Conservation (phyloP, 2,329 filamentous ascomycete species). For the Neonectria faginata region DNA sequence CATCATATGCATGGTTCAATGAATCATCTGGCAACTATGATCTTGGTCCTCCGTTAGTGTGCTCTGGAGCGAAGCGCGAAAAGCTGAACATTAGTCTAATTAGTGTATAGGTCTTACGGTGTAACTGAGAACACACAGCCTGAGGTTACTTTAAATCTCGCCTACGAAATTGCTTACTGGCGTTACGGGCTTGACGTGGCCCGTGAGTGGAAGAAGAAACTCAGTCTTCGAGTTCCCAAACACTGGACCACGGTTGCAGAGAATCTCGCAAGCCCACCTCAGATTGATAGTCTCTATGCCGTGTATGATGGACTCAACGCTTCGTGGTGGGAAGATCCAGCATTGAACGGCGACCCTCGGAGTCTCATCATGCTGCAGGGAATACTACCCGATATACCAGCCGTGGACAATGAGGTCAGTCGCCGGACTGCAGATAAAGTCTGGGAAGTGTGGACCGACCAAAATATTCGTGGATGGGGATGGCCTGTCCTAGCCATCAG, state of each 20-base stretch:
- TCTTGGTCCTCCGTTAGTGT: slow-evolving; percentile 54
- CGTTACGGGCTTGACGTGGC: slow-evolving; percentile 69
- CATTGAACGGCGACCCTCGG: slow-evolving; percentile 56
- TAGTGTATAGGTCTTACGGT: slow-evolving; percentile 51
- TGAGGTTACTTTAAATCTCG: slow-evolving; percentile 67
- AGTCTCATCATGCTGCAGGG: slow-evolving; percentile 59
- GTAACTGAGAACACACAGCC: slow-evolving; percentile 69
- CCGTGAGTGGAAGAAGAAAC: slow-evolving; percentile 62
- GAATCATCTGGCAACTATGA: slow-evolving; percentile 63
- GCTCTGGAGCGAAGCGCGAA: no score
- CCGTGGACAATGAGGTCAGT: slow-evolving; percentile 52
- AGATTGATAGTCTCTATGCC: slow-evolving; percentile 62
- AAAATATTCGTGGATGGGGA: slow-evolving; percentile 59
- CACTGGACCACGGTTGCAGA: slow-evolving; percentile 62
- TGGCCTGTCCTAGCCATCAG: slow-evolving; percentile 61
- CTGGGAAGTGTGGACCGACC: slow-evolving; percentile 55
- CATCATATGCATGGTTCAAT: slow-evolving; percentile 67
- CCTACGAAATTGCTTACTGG: slow-evolving; percentile 72
- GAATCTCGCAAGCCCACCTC: slow-evolving; percentile 65
- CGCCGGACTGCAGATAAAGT: slow-evolving; percentile 54
- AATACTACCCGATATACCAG: slow-evolving; percentile 55
- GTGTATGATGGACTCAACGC: slow-evolving; percentile 64
- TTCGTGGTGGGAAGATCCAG: slow-evolving; percentile 56
- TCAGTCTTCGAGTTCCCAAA: slow-evolving; percentile 55
- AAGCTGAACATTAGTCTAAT: background rate